Percentiles rank a stretch among this genome's conserved stretches.
Evolutionary conservation across 371 early-diverging fungal species (phyloP).

Genomic region (Mortierella sp.): DNA sequence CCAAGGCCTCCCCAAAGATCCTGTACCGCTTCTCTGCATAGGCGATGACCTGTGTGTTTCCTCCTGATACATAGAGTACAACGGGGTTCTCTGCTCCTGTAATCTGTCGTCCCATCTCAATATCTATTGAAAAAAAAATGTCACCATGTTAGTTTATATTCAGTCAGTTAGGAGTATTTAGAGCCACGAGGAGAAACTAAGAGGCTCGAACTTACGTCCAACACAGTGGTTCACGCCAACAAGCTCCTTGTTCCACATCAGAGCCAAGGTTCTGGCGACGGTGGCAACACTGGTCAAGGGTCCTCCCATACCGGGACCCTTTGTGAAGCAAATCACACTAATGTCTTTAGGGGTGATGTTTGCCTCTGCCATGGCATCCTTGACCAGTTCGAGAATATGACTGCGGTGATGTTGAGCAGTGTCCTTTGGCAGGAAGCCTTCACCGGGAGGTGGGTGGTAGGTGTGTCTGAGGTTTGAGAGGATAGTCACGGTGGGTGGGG

Average conservation of each 20-base stretch:
- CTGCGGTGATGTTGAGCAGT: slow-evolving; percentile 98
- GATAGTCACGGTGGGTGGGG: slow-evolving; percentile 66
- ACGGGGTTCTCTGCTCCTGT: slow-evolving; percentile 98
- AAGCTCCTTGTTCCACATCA: slow-evolving; percentile 95
- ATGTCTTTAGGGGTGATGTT: slow-evolving; percentile 83
- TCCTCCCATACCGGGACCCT: slow-evolving; percentile 99
- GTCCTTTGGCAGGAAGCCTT: slow-evolving; percentile 98
- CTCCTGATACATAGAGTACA: slow-evolving; percentile 99
- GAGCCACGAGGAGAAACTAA: neutral
- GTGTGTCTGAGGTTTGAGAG: slow-evolving; percentile 97
- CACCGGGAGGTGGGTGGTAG: slow-evolving; percentile 98
- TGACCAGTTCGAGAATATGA: slow-evolving; percentile 84
- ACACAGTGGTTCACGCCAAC: slow-evolving; percentile 99
- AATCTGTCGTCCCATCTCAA: slow-evolving; percentile 99
- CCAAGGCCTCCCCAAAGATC: slow-evolving; percentile 99
- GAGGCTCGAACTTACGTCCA: slow-evolving; percentile 78
- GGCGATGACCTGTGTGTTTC: slow-evolving; percentile 99
- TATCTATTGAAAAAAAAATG: slow-evolving; percentile 70
- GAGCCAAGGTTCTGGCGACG: slow-evolving; percentile 95
- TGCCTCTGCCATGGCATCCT: slow-evolving; percentile 87
- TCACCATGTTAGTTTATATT: neutral
- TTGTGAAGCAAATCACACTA: slow-evolving; percentile 97
- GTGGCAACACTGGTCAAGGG: slow-evolving; percentile 94
- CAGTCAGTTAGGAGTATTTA: neutral
- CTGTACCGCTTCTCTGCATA: slow-evolving; percentile 95